phyloP scores from a whole-genome alignment of 352 stramenopile species.

The Globisporangium nunn region DNA sequence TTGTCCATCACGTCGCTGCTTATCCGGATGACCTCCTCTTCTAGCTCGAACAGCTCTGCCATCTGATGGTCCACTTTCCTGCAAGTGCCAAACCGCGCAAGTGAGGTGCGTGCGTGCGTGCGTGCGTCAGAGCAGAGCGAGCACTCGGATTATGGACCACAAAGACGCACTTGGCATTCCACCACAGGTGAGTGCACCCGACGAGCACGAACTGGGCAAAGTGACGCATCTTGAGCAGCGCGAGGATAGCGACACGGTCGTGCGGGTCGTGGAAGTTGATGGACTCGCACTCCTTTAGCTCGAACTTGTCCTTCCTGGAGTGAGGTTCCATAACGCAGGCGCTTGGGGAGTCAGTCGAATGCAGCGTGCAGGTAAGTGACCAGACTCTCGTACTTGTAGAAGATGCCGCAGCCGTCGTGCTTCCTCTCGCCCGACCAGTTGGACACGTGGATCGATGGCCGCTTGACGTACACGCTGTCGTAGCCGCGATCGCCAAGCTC shows the following conservation, averaged over 20 bases:
- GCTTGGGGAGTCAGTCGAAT: not conserved
- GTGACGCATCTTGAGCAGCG: slow-evolving; percentile 76
- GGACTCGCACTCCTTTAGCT: slow-evolving; percentile 79
- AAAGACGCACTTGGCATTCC: slow-evolving; percentile 71
- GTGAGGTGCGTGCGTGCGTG: not conserved
- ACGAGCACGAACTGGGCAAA: slow-evolving; percentile 79
- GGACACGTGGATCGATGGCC: slow-evolving; percentile 76
- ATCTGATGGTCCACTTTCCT: slow-evolving; percentile 87
- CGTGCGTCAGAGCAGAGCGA: not conserved
- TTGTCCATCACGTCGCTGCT: slow-evolving; percentile 75
- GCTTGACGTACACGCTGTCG: slow-evolving; percentile 83
- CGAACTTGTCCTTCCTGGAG: slow-evolving; percentile 75
- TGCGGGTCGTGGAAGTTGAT: slow-evolving; percentile 85
- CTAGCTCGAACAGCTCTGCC: slow-evolving; percentile 75
- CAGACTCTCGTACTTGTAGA: slow-evolving; percentile 57
- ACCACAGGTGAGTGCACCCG: slow-evolving; percentile 82
- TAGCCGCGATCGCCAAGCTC: slow-evolving; percentile 68
- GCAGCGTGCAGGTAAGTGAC: not conserved
- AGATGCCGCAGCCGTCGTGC: slow-evolving; percentile 83
- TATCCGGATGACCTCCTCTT: slow-evolving; percentile 79
- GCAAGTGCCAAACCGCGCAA: not conserved
- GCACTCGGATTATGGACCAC: not conserved
- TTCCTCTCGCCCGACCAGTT: slow-evolving; percentile 87
- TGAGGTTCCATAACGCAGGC: not conserved
- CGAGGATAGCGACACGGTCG: slow-evolving; percentile 79